Evolutionary conservation across 495 filamentous ascomycete species (phyloP), one percentile per base, ranked within the genome.

Genomic region (Penicillium argentinense): DNA sequence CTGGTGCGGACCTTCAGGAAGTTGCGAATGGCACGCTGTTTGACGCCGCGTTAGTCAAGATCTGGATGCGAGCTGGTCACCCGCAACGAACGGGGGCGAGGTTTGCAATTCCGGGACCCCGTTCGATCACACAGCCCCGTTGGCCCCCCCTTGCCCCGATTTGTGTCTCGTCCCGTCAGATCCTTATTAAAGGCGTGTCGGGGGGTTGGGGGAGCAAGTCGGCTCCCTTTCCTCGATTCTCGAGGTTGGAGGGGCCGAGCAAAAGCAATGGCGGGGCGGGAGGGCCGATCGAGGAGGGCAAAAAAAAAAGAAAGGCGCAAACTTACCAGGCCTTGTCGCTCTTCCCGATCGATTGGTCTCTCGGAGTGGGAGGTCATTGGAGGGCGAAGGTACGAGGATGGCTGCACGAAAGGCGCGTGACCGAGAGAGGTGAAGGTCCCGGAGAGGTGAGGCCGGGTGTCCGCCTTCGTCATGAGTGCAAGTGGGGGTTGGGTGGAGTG

Each of bases 1-100:
- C 91, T 96, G 26, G 86, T 97, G 53, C 93, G 86, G 51, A 95
- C 87, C 68, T 92, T 96, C 57, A 99, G 81, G 74, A 99, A 99
- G 56, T 96, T 89, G 66, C 93, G 86, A 62, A 99, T 88, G 45
- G 86, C 84, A 73, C 82, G 81, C 91, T 97, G 47, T 49, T 53
- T 49, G 49, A 52, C 41, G 29, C 53, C 57, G 44, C 46, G 52
- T 69, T 66, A 69, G 64, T 66, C 57, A 54, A 53, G 52, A 58
- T 53, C 49, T 54, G 42, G 56, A 62, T 64, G 37, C 30, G 22
- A 36, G 27, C 52, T 49, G 45, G 53, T 50, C 37, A 51, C 51
- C 44, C 36, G 45, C 45, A 29, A 49, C 49, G 25, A 41, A 45
- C 49, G n/a, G 21, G 36, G 23, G 40, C 22, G 48, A 42, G 28